Conservation (phyloP, 2,329 filamentous ascomycete species). For the Ophiognomonia clavigignenti-juglandacearum region DNA sequence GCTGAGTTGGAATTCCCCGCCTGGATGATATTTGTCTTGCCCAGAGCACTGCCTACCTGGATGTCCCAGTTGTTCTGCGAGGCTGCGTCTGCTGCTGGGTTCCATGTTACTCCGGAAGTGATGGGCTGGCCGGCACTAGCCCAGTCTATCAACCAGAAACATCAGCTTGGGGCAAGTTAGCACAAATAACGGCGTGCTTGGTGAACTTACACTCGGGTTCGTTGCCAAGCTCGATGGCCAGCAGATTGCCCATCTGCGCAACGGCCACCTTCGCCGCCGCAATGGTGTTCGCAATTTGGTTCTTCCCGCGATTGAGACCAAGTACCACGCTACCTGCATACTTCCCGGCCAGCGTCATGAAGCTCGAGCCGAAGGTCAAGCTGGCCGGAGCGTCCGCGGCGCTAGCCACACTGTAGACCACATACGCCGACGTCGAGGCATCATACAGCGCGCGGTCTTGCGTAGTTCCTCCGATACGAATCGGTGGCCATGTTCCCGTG, state of each 20-base stretch:
- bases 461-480: constrained; percentile 55
- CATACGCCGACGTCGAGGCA: constrained; percentile 36
- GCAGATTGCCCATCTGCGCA: constrained; percentile 40
- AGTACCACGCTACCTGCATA: constrained; percentile 47
- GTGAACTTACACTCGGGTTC: constrained; percentile 49
- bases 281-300: constrained; percentile 50
- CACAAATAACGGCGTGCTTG: too few relatives aligned
- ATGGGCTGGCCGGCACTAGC: constrained; percentile 31
- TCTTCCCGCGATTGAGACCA: constrained; percentile 48
- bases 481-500: constrained; percentile 46
- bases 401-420: constrained; percentile 45
- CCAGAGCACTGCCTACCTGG: constrained; percentile 29
- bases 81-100: constrained; percentile 29
- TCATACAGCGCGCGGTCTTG: constrained; percentile 52
- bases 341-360: constrained; percentile 42
- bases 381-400: constrained; percentile 41
- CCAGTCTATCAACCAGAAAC: constrained; percentile 31
- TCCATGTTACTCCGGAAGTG: constrained; percentile 30
- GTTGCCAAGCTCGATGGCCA: constrained; percentile 53
- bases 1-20: constrained; percentile 34
- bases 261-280: constrained; percentile 42
- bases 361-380: constrained; percentile 48
- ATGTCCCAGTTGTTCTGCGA: constrained; percentile 35
- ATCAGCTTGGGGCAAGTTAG: too few relatives aligned
- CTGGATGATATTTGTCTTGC: constrained; percentile 31